A percentile compares a stretch with the other conserved stretches of the same genome.
Evolutionary conservation across 75 land plant species (phyloP).

Genomic region (Cunninghamia lanceolata): DNA sequence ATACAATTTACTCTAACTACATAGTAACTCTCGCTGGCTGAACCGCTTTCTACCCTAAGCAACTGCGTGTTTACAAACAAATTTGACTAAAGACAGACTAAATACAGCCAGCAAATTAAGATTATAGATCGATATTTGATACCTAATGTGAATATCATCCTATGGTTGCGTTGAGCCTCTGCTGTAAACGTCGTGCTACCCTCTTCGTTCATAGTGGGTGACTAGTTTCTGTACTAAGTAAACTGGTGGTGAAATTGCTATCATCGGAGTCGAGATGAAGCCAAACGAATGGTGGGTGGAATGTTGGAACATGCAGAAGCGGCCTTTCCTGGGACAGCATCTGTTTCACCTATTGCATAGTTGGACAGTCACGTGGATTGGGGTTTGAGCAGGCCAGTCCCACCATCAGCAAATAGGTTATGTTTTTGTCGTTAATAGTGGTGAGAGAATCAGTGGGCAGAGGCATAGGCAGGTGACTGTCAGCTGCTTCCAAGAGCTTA

Average conservation of each 20-base stretch:
- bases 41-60: too few relatives aligned
- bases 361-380: slow-evolving; percentile 1
- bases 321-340: slow-evolving; percentile 3
- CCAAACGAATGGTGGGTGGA: slow-evolving; percentile 12
- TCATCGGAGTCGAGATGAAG: neutral
- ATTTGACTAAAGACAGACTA: too few relatives aligned
- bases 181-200: too few relatives aligned
- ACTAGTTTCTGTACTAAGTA: neutral
- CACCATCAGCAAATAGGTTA: neutral
- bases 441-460: neutral
- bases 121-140: too few relatives aligned
- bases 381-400: slow-evolving; percentile 18
- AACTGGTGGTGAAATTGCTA: neutral
- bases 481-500: neutral
- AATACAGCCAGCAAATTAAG: too few relatives aligned
- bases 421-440: neutral
- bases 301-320: slow-evolving; percentile 4
- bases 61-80: too few relatives aligned
- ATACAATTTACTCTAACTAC: too few relatives aligned
- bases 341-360: slow-evolving; percentile 6
- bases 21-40: too few relatives aligned
- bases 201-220: too few relatives aligned
- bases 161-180: too few relatives aligned
- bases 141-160: too few relatives aligned
- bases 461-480: neutral